A percentile compares a stretch with the other conserved stretches of the same genome.
These are phyloP conservation scores for Ogataea henricii DNA, from an alignment of 805 yeast species.

Conservation along the genomic window DNA sequence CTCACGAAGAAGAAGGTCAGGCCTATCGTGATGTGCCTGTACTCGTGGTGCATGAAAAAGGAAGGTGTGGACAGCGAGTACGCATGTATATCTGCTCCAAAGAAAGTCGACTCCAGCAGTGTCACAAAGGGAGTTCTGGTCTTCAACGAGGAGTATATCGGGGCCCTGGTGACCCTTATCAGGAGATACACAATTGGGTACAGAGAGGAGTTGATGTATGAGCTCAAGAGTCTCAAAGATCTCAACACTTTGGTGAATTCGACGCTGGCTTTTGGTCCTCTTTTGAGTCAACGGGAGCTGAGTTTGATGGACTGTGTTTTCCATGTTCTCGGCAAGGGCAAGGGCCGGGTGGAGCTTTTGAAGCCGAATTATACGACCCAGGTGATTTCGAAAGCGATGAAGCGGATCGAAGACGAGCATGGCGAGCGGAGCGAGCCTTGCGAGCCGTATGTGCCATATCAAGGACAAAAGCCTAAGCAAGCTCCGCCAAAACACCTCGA, in stretches of 20 bases:
- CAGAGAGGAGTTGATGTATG: slow-evolving; percentile 13
- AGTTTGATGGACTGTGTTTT: slow-evolving; percentile 14
- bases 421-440: not conserved
- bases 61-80: not conserved
- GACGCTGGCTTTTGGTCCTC: slow-evolving; percentile 11
- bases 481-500: not conserved
- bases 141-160: slow-evolving; percentile 21
- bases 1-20: slow-evolving; percentile 27
- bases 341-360: slow-evolving; percentile 10
- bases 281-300: slow-evolving; percentile 16
- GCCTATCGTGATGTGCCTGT: slow-evolving; percentile 21
- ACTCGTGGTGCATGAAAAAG: slow-evolving; percentile 21
- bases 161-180: slow-evolving; percentile 16
- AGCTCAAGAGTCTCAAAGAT: slow-evolving; percentile 15
- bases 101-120: not conserved
- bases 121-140: slow-evolving; percentile 6
- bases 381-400: not conserved
- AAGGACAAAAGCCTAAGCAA: not conserved
- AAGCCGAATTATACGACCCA: slow-evolving; percentile 3
- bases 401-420: not conserved
- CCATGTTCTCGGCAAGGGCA: slow-evolving; percentile 4
- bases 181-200: slow-evolving; percentile 10
- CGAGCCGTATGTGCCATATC: not conserved
- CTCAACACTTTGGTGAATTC: slow-evolving; percentile 16
- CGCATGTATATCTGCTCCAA: slow-evolving; percentile 7